Evolutionary conservation across 768 basidiomycete genomes (phyloP), one percentile per base, ranked within the genome.

Genomic region (Pisolithus orientalis): DNA sequence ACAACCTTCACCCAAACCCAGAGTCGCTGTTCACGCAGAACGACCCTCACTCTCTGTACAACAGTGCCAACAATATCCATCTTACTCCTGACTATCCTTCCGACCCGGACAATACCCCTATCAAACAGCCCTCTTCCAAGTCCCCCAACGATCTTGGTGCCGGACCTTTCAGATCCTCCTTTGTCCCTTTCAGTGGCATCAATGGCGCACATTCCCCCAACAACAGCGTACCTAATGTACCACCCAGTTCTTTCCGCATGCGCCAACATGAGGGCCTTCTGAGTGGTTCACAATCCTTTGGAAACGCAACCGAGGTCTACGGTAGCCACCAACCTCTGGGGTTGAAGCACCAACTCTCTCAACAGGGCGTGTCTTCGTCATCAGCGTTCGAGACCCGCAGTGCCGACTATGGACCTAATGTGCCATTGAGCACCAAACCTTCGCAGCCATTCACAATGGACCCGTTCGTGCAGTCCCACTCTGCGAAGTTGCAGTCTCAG

Each of bases 41-140:
- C 54, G 69, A 62, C 51, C 56, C 55, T 50, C 74, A 68, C 13
- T 59, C 72, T 52, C 56, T 75, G 72, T 75, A 75, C 61, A 75
- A 75, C 62, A 76, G 62, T 63, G 59, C 53, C 60, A 71, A 58
- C 47, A 67, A 59, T 49, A 58, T 58, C 49, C 66, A 66, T 53
- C 53, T 63, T 50, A 51, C 64, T 40, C 53, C 72, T 31, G 74
- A 75, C 50, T 72, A 65, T 54, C 53, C 64, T 38, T 57, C 67
- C 45, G 64, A 72, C 57, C 53, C 71, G 27, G 58, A 70, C 32
- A 61, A 59, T 59, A 62, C 62, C 31, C 63, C 67, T 27, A 52
- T 68, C 59, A 71, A 71, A 61, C 61, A 62, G 49, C 32, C 59
- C 65, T 25, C 39, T 49, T 21, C 46, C 43, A 68, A 68, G 53